A percentile compares a stretch with the other conserved stretches of the same genome.
These are phyloP conservation scores for Acer negundo DNA, from an alignment of 345 rosid genomes.

Conservation along the genomic window DNA sequence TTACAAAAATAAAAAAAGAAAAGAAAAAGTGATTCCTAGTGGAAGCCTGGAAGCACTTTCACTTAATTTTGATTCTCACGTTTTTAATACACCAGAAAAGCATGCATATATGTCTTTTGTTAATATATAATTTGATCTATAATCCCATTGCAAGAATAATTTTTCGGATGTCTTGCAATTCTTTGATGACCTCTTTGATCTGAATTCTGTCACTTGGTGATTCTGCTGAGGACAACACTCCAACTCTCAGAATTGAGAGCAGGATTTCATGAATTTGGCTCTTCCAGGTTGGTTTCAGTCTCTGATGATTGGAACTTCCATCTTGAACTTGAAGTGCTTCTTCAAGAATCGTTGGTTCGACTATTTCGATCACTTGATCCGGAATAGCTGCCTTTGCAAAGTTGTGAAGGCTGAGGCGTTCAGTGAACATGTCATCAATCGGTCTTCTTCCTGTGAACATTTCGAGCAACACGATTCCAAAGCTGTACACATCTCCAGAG, in stretches of 20 bases:
- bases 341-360: conserved; percentile 22
- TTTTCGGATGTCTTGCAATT: conserved; percentile 14
- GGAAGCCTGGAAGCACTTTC: background rate
- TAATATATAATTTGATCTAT: background rate
- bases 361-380: conserved; percentile 17
- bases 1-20: background rate
- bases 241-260: conserved; percentile 19
- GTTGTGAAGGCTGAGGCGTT: conserved; percentile 29
- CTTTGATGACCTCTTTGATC: conserved; percentile 9
- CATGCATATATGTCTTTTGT: background rate
- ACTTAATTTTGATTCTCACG: background rate
- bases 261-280: conserved; percentile 22
- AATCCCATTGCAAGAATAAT: background rate
- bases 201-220: conserved; percentile 18
- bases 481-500: conserved; percentile 41
- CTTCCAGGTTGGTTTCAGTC: background rate
- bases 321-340: conserved; percentile 9
- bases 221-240: conserved; percentile 26
- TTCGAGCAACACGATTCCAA: conserved; percentile 41
- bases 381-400: conserved; percentile 26
- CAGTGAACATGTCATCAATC: conserved; percentile 31
- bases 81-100: background rate
- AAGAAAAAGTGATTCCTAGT: background rate
- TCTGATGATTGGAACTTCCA: too few relatives aligned
- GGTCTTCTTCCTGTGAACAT: conserved; percentile 34